Base-by-base conservation (phyloP, 768 basidiomycete genomes). In the Serendipita sp. region DNA sequence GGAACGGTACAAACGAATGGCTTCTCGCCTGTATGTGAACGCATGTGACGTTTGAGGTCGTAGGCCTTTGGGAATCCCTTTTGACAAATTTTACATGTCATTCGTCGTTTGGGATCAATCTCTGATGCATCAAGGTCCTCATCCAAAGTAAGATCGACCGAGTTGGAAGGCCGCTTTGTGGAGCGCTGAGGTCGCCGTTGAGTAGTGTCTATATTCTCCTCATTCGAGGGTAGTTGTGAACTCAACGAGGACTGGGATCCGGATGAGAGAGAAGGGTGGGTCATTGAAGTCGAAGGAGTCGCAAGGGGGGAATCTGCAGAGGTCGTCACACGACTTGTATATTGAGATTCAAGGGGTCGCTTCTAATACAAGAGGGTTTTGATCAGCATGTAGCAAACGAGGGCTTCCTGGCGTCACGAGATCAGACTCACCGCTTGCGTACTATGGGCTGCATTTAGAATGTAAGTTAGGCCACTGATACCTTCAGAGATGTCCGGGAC, bases 11-110 rank as follows among this genome's bases (percentile, higher is more conserved):
- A 93, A 13, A 83, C 75, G 71, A 88, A 92, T 2, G 90, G 90
- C 60, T 90, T 79, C 71, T 93, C 90, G 17, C 90, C 90, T 0
- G 90, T 92, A 68, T 94, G 90, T 75, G 92, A 92, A 45, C 89
- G 82, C 77, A 83, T 87, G 70, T 94, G 90, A 28, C 90, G 82
- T 43, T 82, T 79, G 48, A 93, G 78, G 70, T 93, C 90, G 69
- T 90, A 92, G 64, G 84, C 80, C 24, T 90, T 81, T 30, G 85
- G 85, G 70, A 93, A 93, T 9, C 82, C 77, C 75, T 92, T 93
- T 68, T 79, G 78, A 68, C 90, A 93, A 42, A 83, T 79, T 44
- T 84, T 84, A 68, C 89, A 90, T 20, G 77, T 77, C 22, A 58
- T n/a, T 9, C 30, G 22, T 33, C 30, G 22, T 28, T 58, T 58